Conservation (phyloP, 1,139 yeast species). For the Pneumocystis canis region DNA sequence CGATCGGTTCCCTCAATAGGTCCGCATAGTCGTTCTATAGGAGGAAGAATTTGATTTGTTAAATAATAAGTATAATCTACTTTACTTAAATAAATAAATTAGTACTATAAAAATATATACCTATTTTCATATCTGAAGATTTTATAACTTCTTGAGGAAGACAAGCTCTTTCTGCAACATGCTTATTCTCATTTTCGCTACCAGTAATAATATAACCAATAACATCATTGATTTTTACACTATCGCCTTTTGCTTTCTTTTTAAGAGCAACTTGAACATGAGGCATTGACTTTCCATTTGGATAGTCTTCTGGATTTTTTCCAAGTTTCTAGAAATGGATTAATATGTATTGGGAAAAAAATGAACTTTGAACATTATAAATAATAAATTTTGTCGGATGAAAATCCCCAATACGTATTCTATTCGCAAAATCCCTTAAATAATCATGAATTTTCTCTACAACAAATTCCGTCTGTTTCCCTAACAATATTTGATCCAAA, state of each 20-base stretch:
- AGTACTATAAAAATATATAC: neutral
- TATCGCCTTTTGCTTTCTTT: slow-evolving; percentile 63
- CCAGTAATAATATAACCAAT: slow-evolving; percentile 69
- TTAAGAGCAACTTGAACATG: slow-evolving; percentile 86
- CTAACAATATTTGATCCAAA: slow-evolving; percentile 55
- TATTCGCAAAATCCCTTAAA: slow-evolving; percentile 44
- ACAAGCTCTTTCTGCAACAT: slow-evolving; percentile 18
- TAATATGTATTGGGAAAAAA: slow-evolving; percentile 23
- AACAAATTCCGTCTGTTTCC: slow-evolving; percentile 64
- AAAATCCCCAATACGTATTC: slow-evolving; percentile 48
- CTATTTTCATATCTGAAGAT: slow-evolving; percentile 10
- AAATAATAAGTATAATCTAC: slow-evolving; percentile 72
- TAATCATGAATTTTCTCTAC: slow-evolving; percentile 59
- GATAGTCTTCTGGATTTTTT: slow-evolving; percentile 29
- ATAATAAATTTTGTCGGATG: slow-evolving; percentile 37
- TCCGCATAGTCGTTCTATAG: slow-evolving; percentile 75
- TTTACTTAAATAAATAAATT: slow-evolving; percentile 25
- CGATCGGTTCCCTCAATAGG: slow-evolving; percentile 79
- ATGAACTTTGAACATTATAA: neutral
- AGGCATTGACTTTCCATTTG: slow-evolving; percentile 63
- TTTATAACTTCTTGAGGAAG: slow-evolving; percentile 17
- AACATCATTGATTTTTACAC: slow-evolving; percentile 78
- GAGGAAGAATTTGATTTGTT: slow-evolving; percentile 80
- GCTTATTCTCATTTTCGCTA: slow-evolving; percentile 25
- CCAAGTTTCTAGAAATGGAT: slow-evolving; percentile 25